These are phyloP conservation scores for Jaltomata sinuosa DNA, from an alignment of 257 asterid species.

Conservation along the genomic window DNA sequence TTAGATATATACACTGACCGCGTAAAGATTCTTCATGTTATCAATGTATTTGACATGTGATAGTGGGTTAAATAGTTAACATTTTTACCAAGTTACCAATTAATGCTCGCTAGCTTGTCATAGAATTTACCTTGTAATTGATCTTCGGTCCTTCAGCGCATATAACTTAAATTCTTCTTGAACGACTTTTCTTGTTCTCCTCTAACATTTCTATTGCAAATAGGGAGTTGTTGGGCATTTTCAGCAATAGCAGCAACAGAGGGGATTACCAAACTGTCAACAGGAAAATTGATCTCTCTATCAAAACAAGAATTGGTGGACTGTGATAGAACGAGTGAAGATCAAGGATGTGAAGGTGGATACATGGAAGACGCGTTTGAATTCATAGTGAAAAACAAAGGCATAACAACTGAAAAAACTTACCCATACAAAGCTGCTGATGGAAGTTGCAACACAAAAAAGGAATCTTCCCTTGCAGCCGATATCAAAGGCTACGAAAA, in stretches of 20 bases:
- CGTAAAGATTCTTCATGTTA: too few relatives aligned
- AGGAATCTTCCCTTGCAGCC: background rate
- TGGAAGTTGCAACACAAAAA: conserved; percentile 10
- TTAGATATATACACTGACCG: too few relatives aligned
- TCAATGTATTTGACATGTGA: too few relatives aligned
- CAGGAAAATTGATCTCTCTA: conserved; percentile 9
- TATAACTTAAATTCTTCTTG: too few relatives aligned
- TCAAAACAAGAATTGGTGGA: conserved; percentile 20
- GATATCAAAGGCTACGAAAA: background rate
- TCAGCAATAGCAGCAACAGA: conserved; percentile 19
- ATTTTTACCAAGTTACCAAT: too few relatives aligned
- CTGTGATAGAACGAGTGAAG: conserved; percentile 17
- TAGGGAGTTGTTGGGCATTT: conserved; percentile 19
- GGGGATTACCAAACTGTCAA: conserved; percentile 10
- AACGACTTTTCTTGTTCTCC: too few relatives aligned
- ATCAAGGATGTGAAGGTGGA: conserved; percentile 17
- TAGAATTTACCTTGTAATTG: too few relatives aligned
- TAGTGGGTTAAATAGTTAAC: too few relatives aligned
- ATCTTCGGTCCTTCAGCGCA: too few relatives aligned
- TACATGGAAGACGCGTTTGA: conserved; percentile 14
- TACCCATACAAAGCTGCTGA: conserved; percentile 19
- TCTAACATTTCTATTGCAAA: too few relatives aligned
- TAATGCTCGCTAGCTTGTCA: too few relatives aligned
- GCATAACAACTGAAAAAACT: conserved; percentile 6
- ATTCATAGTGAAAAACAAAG: too few relatives aligned